Conservation (phyloP, 2,329 filamentous ascomycete genomes). For the Penicillium sp. region DNA sequence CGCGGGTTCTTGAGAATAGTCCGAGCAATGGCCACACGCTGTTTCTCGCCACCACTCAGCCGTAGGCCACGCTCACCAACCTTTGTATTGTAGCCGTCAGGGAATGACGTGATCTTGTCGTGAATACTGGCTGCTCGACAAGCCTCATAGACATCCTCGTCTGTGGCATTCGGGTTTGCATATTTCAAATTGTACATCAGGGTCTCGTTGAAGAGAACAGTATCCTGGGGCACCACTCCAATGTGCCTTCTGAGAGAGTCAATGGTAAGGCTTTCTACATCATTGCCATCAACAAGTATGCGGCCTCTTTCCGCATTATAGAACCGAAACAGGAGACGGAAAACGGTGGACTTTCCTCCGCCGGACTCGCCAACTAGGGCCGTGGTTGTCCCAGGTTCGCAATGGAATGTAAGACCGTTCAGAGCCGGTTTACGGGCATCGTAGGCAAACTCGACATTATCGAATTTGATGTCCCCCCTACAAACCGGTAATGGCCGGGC, state of each 20-base stretch:
- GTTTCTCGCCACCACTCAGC: constrained; percentile 89
- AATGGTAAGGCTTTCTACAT: constrained; percentile 86
- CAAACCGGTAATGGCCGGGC: constrained; percentile 70
- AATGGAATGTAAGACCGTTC: constrained; percentile 82
- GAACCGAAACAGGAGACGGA: constrained; percentile 94
- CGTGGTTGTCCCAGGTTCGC: constrained; percentile 87
- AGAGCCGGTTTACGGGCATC: constrained; percentile 84
- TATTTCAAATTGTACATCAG: constrained; percentile 95
- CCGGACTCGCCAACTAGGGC: constrained; percentile 96
- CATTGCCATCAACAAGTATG: constrained; percentile 82
- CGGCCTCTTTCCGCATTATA: constrained; percentile 83
- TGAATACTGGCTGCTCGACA: constrained; percentile 89
- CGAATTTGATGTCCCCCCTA: constrained; percentile 81
- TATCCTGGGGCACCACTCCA: constrained; percentile 96
- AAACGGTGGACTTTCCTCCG: constrained; percentile 95
- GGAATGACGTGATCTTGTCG: constrained; percentile 87
- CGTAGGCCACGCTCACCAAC: constrained; percentile 88
- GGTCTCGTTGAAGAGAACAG: constrained; percentile 90
- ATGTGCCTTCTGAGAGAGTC: constrained; percentile 91
- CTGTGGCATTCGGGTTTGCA: constrained; percentile 78
- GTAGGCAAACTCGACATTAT: constrained; percentile 89
- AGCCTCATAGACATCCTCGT: constrained; percentile 80
- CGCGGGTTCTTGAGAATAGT: constrained; percentile 91
- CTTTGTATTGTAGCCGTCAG: constrained; percentile 85
- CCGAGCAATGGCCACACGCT: constrained; percentile 89